phyloP scores from a whole-genome alignment of 306 rosid genomes.

The Arachis stenosperma region DNA sequence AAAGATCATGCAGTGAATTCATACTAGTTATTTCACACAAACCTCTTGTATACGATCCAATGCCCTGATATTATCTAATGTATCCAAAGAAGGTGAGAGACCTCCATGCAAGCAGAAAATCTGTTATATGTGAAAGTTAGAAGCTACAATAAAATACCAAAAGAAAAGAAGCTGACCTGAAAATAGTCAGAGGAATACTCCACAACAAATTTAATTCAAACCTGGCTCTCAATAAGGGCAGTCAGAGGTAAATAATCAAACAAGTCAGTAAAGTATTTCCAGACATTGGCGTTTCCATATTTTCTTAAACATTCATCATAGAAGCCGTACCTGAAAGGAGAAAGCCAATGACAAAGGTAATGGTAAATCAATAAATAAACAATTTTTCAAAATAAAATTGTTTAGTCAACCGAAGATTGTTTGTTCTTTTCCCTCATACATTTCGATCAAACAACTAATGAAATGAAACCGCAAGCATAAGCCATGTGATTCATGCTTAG shows the following conservation, averaged over 20 bases:
- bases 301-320: conserved; percentile 98
- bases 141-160: conserved; percentile 33
- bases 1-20: conserved; percentile 26
- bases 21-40: conserved; percentile 29
- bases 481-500: background rate
- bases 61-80: conserved; percentile 88
- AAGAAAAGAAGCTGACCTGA: conserved; percentile 35
- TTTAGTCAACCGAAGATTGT: background rate
- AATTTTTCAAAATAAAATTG: background rate
- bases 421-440: background rate
- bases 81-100: conserved; percentile 96
- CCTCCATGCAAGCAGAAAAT: conserved; percentile 98
- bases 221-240: conserved; percentile 99
- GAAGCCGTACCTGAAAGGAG: conserved; percentile 87
- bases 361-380: conserved; percentile 18
- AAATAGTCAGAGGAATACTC: conserved; percentile 28
- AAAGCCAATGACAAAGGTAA: conserved; percentile 31
- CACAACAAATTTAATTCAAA: conserved; percentile 46
- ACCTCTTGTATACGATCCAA: conserved; percentile 98
- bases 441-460: conserved; percentile 11
- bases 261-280: conserved; percentile 90
- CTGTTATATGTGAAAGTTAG: conserved; percentile 51
- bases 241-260: conserved; percentile 97
- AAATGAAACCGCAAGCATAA: background rate
- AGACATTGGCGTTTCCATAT: conserved; percentile 97